Evolutionary conservation across 345 rosid genomes (phyloP).

Genomic region (Aquilaria yunnanensis): DNA sequence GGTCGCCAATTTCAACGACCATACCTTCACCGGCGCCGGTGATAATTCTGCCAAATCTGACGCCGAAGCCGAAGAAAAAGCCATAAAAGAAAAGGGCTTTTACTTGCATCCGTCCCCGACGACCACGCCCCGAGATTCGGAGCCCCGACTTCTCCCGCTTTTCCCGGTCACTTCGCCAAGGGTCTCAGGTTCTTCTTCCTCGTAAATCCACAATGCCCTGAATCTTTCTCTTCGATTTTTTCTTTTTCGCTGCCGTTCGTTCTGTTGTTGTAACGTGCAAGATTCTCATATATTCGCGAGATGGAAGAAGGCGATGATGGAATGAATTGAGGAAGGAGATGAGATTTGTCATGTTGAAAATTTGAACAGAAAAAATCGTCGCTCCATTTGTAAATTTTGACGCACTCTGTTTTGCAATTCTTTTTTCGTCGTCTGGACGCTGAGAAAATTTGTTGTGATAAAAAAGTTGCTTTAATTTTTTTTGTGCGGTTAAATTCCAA

Average conservation of each 20-base stretch:
- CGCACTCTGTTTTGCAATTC: neutral
- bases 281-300: slow-evolving; percentile 26
- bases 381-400: slow-evolving; percentile 29
- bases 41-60: slow-evolving; percentile 16
- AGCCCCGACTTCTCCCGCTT: slow-evolving; percentile 80
- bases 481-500: neutral
- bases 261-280: slow-evolving; percentile 18
- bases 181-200: slow-evolving; percentile 55
- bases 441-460: neutral
- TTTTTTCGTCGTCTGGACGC: slow-evolving; percentile 11
- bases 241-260: neutral
- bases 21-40: neutral
- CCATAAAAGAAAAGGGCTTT: slow-evolving; percentile 43
- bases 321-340: slow-evolving; percentile 12
- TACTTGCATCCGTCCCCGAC: slow-evolving; percentile 67
- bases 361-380: slow-evolving; percentile 26
- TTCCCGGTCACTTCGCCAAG: slow-evolving; percentile 88
- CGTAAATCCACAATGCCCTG: no score
- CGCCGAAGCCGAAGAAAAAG: slow-evolving; percentile 60
- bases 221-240: slow-evolving; percentile 26
- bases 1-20: slow-evolving; percentile 21
- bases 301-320: slow-evolving; percentile 18
- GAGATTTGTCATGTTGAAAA: slow-evolving; percentile 34
- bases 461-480: no score
- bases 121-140: slow-evolving; percentile 69